These are phyloP conservation scores for Nakataea oryzae DNA, from an alignment of 2,329 filamentous ascomycete genomes.

Conservation along the genomic window DNA sequence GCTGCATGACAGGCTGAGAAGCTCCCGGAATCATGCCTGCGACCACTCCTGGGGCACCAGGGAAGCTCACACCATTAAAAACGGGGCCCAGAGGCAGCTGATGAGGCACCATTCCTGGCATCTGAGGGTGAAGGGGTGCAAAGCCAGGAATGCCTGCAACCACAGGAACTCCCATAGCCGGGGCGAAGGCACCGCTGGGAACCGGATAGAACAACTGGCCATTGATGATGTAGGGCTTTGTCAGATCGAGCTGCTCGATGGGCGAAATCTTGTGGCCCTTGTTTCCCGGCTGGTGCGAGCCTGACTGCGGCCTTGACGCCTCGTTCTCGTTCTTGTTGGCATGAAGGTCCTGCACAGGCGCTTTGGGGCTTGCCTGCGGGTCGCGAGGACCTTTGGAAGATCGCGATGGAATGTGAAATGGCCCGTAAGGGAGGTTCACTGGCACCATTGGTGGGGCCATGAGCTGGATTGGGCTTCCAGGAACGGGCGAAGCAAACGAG, in stretches of 20 bases:
- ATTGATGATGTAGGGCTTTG: constrained; percentile 30
- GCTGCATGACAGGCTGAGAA: constrained; percentile 8
- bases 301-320: constrained; percentile 15
- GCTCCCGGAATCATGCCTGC: not conserved
- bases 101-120: constrained; percentile 13
- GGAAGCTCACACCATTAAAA: constrained; percentile 3
- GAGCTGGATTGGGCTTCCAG: not conserved
- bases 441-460: constrained; percentile 24
- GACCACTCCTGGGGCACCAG: constrained; percentile 3
- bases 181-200: constrained; percentile 3
- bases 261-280: constrained; percentile 23
- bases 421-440: constrained; percentile 7
- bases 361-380: constrained; percentile 9
- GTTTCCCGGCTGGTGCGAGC: constrained; percentile 19
- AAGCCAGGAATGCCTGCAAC: constrained; percentile 7
- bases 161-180: constrained; percentile 7
- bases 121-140: constrained; percentile 9
- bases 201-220: constrained; percentile 23
- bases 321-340: constrained; percentile 18
- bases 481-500: constrained; percentile 4
- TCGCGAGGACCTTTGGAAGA: not conserved
- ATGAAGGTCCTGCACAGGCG: constrained; percentile 15
- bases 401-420: constrained; percentile 6
- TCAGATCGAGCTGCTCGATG: constrained; percentile 34
- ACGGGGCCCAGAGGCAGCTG: constrained; percentile 11